Evolutionary conservation across 2,329 filamentous ascomycete species (phyloP).

Genomic region (Talaromyces sp.): DNA sequence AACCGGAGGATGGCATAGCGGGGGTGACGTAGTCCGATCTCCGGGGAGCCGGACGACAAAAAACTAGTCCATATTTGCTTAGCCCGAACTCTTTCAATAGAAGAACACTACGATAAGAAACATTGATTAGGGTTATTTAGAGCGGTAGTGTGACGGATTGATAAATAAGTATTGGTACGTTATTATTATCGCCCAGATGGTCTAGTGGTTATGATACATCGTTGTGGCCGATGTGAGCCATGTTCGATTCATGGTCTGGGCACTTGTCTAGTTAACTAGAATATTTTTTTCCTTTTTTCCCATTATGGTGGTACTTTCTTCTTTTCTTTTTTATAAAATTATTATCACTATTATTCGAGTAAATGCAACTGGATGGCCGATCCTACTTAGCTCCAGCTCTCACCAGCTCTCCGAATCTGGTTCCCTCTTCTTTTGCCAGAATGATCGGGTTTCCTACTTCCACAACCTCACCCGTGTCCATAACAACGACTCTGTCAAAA

Average conservation of each 20-base stretch:
- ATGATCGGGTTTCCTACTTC: slow-evolving; percentile 33
- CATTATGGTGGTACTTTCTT: not conserved
- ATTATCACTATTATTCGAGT: too few species aligned
- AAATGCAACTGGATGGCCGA: not conserved
- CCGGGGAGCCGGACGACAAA: not conserved
- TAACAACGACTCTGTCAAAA: slow-evolving; percentile 37
- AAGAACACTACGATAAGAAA: not conserved
- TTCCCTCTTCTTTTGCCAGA: not conserved
- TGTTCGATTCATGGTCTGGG: not conserved
- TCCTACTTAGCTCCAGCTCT: slow-evolving; percentile 6
- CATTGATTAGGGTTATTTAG: not conserved
- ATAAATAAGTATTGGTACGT: not conserved
- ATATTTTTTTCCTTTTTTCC: not conserved
- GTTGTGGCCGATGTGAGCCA: slow-evolving; percentile 1
- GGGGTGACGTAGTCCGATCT: slow-evolving; percentile 3
- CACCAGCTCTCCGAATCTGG: slow-evolving; percentile 7
- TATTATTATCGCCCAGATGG: not conserved
- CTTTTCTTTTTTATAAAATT: not conserved
- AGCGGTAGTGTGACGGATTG: not conserved
- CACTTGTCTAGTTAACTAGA: not conserved
- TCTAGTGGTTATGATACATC: slow-evolving; percentile 1
- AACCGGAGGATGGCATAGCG: not conserved
- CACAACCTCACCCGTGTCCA: slow-evolving; percentile 34
- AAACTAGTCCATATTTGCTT: not conserved
- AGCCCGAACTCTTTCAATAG: too few species aligned